These are phyloP conservation scores for Pseudonectria buxi DNA, from an alignment of 2,329 filamentous ascomycete species.

Conservation along the genomic window DNA sequence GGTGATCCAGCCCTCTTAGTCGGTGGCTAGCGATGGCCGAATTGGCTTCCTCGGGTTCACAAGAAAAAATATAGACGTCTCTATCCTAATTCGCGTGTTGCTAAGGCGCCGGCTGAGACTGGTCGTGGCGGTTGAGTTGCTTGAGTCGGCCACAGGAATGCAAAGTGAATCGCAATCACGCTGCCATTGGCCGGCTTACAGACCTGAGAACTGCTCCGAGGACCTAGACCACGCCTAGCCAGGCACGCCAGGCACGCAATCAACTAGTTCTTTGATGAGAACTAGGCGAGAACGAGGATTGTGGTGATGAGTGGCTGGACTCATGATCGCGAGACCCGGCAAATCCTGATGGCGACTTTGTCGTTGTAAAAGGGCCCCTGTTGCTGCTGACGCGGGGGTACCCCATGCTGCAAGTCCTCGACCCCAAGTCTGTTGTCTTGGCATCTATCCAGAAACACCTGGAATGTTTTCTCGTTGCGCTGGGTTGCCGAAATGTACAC, in stretches of 20 bases:
- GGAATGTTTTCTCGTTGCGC: constrained; percentile 63
- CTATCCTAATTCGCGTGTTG: constrained; percentile 2
- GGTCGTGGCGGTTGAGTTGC: constrained; percentile 2
- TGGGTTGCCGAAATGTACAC: constrained; percentile 66
- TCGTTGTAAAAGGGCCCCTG: constrained; percentile 59
- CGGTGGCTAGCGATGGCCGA: too few species aligned
- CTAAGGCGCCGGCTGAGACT: constrained; percentile 4
- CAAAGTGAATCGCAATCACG: constrained; percentile 3
- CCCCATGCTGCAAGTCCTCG: constrained; percentile 35
- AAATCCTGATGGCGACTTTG: constrained; percentile 51
- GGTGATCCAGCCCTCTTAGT: too few species aligned
- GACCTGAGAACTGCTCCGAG: neutral
- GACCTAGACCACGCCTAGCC: neutral
- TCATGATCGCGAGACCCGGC: constrained; percentile 22
- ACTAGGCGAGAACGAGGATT: too few species aligned
- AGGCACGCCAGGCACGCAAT: neutral
- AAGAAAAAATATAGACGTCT: too few species aligned
- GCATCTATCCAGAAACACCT: constrained; percentile 55
- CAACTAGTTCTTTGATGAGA: neutral
- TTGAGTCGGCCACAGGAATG: constrained; percentile 18
- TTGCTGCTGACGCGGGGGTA: constrained; percentile 37
- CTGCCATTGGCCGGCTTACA: constrained; percentile 3
- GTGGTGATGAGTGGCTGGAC: neutral
- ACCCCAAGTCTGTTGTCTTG: constrained; percentile 39
- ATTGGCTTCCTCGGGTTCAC: too few species aligned